phyloP scores from a whole-genome alignment of 108 stramenopile genomes.

The Pseudonitzschia multiseries region DNA sequence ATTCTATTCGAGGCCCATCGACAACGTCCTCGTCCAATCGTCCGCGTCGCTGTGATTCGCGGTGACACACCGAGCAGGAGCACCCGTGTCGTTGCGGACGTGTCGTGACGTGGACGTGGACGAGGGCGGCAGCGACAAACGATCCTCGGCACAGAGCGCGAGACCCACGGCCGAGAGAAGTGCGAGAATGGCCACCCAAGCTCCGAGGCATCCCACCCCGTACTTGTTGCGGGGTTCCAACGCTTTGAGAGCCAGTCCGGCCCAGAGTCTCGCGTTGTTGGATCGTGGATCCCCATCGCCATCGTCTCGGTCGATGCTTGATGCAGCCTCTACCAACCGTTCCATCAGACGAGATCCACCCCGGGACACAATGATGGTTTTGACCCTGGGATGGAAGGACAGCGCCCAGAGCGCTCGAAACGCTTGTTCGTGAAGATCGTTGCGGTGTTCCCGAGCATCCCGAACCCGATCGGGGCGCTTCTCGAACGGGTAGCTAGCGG shows the following conservation, averaged over 20 bases:
- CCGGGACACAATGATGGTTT: not conserved
- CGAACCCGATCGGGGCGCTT: not conserved
- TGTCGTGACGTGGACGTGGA: not conserved
- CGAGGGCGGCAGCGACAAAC: not conserved
- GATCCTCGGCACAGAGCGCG: not conserved
- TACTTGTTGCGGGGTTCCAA: not conserved
- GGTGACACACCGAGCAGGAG: too few species aligned
- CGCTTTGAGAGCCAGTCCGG: not conserved
- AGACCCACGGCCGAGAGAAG: not conserved
- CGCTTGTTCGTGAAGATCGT: not conserved
- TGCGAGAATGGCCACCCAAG: not conserved
- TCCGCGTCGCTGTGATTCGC: too few species aligned
- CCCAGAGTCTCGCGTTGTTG: not conserved
- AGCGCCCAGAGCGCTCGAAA: not conserved
- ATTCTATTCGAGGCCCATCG: too few species aligned
- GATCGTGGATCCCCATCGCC: not conserved
- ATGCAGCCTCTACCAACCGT: not conserved
- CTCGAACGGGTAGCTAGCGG: not conserved
- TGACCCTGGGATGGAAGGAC: not conserved
- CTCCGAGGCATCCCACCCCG: not conserved
- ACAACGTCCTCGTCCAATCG: too few species aligned
- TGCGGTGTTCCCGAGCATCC: not conserved
- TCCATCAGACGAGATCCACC: not conserved
- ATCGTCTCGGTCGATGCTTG: not conserved
- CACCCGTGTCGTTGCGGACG: not conserved